A percentile compares a stretch with the other conserved stretches of the same genome.
Conservation (phyloP, 2,329 filamentous ascomycete genomes). For the Fusarium zealandicum region DNA sequence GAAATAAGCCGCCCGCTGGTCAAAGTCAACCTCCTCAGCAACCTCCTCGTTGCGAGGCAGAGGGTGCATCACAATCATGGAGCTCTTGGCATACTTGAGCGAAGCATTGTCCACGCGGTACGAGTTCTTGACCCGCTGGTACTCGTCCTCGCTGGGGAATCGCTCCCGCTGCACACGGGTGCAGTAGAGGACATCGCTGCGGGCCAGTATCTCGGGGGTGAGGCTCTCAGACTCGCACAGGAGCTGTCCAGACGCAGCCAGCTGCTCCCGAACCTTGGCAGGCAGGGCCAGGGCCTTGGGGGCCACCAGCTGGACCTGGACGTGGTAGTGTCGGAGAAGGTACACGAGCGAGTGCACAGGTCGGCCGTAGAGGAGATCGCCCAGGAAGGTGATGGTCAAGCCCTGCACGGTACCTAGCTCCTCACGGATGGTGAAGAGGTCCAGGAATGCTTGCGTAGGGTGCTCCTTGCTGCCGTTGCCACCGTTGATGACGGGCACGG, state of each 20-base stretch:
- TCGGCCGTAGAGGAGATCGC: constrained; percentile 90
- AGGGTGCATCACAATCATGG: constrained; percentile 95
- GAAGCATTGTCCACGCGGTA: constrained; percentile 92
- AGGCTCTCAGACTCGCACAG: constrained; percentile 77
- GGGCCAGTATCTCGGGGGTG: constrained; percentile 84
- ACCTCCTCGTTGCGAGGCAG: constrained; percentile 94
- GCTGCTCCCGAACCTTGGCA: constrained; percentile 72
- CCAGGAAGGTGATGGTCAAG: constrained; percentile 93
- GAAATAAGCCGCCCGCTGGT: constrained; percentile 96
- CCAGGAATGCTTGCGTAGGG: constrained; percentile 95
- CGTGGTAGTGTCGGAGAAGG: constrained; percentile 93
- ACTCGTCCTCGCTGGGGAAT: constrained; percentile 81
- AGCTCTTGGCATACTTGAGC: constrained; percentile 87
- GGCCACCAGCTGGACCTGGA: constrained; percentile 89
- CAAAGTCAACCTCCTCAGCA: constrained; percentile 94
- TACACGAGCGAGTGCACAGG: constrained; percentile 96
- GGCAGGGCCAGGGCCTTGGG: constrained; percentile 83
- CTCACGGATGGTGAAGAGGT: constrained; percentile 98
- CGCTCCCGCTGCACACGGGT: constrained; percentile 97
- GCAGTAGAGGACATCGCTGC: constrained; percentile 93
- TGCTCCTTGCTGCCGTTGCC: constrained; percentile 97
- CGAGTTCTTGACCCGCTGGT: constrained; percentile 85
- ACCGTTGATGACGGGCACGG: constrained; percentile 94
- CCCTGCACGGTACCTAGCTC: constrained; percentile 95
- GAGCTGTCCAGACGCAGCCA: constrained; percentile 78